Percentiles rank a stretch among this genome's conserved stretches.
Evolutionary conservation across 306 rosid species (phyloP).

Genomic region (Rosa lucieae): DNA sequence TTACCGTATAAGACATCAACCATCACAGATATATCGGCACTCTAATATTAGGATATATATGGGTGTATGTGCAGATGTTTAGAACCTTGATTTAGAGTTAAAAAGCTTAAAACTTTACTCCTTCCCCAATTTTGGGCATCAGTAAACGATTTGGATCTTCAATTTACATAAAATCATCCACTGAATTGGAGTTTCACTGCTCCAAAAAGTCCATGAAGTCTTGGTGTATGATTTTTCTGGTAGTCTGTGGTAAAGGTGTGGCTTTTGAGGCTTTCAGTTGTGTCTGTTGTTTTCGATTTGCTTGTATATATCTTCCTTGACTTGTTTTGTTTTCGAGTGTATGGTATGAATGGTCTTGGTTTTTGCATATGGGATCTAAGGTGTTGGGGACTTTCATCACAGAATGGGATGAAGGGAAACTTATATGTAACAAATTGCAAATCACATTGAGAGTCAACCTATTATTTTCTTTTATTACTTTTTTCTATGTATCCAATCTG

Average conservation of each 20-base stretch:
- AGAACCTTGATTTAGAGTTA: too few species aligned
- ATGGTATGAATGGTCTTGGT: not conserved
- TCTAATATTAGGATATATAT: too few species aligned
- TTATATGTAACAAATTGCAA: conserved; percentile 34
- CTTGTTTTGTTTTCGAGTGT: not conserved
- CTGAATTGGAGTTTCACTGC: too few species aligned
- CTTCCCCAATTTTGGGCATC: too few species aligned
- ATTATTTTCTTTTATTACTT: not conserved
- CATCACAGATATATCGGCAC: too few species aligned
- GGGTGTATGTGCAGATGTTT: too few species aligned
- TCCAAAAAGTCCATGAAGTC: too few species aligned
- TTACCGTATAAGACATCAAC: too few species aligned
- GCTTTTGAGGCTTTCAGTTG: too few species aligned
- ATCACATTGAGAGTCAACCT: not conserved
- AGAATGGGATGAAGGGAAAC: conserved; percentile 78
- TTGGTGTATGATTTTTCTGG: not conserved
- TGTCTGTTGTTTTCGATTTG: not conserved
- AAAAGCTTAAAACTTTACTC: too few species aligned
- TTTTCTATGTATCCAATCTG: conserved; percentile 1
- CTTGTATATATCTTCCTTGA: not conserved
- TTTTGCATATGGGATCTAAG: conserved; percentile 33
- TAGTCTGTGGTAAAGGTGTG: not conserved
- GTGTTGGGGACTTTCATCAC: conserved; percentile 85
- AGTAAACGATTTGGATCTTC: too few species aligned
- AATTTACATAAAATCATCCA: too few species aligned